These are phyloP conservation scores for Nemophila menziesii DNA, from an alignment of 257 asterid species.

Conservation along the genomic window DNA sequence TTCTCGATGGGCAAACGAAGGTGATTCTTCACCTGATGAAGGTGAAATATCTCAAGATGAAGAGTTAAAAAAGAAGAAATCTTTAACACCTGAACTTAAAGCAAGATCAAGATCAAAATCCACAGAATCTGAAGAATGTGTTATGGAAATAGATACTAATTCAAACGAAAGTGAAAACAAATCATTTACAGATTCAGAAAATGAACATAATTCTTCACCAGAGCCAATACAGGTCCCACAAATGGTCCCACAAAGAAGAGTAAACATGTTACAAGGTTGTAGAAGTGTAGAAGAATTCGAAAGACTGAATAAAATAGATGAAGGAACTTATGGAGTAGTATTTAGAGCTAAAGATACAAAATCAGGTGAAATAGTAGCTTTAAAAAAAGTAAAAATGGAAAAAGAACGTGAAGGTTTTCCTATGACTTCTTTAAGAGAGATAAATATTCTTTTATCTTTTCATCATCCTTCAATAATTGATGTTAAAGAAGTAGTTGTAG, in stretches of 20 bases:
- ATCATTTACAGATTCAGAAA: constrained; percentile 46
- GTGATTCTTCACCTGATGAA: constrained; percentile 64
- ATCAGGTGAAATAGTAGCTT: constrained; percentile 76
- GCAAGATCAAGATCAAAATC: constrained; percentile 49
- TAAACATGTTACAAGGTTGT: constrained; percentile 92
- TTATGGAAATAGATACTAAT: constrained; percentile 39
- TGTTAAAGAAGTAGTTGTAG: constrained; percentile 87
- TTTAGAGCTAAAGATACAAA: constrained; percentile 76
- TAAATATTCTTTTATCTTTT: constrained; percentile 69
- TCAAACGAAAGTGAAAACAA: constrained; percentile 28
- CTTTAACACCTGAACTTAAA: constrained; percentile 44
- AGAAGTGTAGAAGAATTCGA: constrained; percentile 80
- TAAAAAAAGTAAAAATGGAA: constrained; percentile 89
- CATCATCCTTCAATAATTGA: constrained; percentile 77
- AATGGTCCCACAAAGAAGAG: constrained; percentile 44
- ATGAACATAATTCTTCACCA: constrained; percentile 31
- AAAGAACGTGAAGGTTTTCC: constrained; percentile 91
- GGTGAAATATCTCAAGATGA: constrained; percentile 57
- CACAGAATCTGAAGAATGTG: constrained; percentile 34
- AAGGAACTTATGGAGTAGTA: constrained; percentile 91
- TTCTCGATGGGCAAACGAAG: constrained; percentile 84
- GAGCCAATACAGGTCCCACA: constrained; percentile 39
- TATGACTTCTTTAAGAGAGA: constrained; percentile 72
- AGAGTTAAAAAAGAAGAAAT: constrained; percentile 28
- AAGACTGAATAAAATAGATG: constrained; percentile 77